Evolutionary conservation across 305 asterid species (phyloP).

Genomic region (Euphrasia arctica): DNA sequence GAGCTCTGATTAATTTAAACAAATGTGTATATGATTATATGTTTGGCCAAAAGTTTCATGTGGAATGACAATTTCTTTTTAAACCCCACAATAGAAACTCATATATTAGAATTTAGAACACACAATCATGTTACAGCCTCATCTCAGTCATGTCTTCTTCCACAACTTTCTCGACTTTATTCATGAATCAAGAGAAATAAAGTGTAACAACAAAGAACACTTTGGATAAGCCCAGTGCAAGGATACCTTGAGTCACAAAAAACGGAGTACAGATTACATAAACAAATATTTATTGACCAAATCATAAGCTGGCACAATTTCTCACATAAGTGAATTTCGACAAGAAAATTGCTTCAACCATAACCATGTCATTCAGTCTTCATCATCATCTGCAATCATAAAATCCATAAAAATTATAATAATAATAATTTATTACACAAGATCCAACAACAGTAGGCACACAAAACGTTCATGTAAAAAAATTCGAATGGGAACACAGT

Average conservation of each 20-base stretch:
- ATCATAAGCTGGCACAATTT: constrained; percentile 26
- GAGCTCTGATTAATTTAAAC: not conserved
- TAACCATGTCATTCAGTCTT: constrained; percentile 38
- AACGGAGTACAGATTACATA: constrained; percentile 24
- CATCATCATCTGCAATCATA: constrained; percentile 63
- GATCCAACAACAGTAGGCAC: constrained; percentile 1
- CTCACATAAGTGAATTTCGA: constrained; percentile 22
- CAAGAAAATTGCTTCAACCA: constrained; percentile 21
- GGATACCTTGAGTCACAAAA: constrained; percentile 21
- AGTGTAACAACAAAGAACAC: not conserved
- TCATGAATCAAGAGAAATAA: not conserved
- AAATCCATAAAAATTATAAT: constrained; percentile 16
- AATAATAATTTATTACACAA: constrained; percentile 11
- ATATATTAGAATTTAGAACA: too few species aligned
- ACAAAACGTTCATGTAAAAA: not conserved
- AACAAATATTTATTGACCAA: constrained; percentile 28
- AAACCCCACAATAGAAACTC: too few species aligned
- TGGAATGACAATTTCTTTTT: not conserved
- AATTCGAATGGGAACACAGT: not conserved
- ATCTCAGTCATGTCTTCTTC: not conserved
- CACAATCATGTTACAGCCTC: too few species aligned
- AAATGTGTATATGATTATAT: not conserved
- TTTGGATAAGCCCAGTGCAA: constrained; percentile 27
- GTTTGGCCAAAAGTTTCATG: not conserved
- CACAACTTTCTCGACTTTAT: not conserved